phyloP scores from a whole-genome alignment of 441 rosid species.

The Flueggea neowawraea region DNA sequence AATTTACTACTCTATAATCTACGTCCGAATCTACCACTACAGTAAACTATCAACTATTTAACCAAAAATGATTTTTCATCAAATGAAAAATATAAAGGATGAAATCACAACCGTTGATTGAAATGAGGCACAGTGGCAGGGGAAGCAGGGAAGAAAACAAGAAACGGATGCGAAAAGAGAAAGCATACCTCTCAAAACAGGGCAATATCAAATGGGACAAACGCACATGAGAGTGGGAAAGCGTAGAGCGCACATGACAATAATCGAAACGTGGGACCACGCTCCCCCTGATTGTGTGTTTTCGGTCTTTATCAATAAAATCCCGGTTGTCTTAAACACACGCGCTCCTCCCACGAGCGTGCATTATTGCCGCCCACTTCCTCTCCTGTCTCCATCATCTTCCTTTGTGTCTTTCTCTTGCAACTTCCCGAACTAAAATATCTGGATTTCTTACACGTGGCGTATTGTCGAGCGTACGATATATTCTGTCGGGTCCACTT shows the following conservation, averaged over 20 bases:
- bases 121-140: not conserved
- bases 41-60: too few species aligned
- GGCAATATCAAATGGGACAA: conserved; percentile 19
- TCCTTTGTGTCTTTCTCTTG: too few species aligned
- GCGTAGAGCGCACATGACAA: conserved; percentile 16
- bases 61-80: too few species aligned
- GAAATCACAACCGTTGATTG: conserved; percentile 1
- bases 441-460: too few species aligned
- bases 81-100: not conserved
- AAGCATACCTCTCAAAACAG: conserved; percentile 1
- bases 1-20: too few species aligned
- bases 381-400: not conserved
- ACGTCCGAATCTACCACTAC: too few species aligned
- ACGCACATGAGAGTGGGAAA: conserved; percentile 29
- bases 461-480: too few species aligned
- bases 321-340: too few species aligned
- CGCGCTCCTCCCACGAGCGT: not conserved
- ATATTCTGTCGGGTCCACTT: too few species aligned
- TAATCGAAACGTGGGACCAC: conserved; percentile 1
- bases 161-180: conserved; percentile 9
- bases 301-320: too few species aligned
- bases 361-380: not conserved
- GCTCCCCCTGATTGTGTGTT: too few species aligned
- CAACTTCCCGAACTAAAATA: too few species aligned
- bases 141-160: not conserved